Conservation (phyloP, 1,139 yeast genomes). For the Meyerozyma carpophila region DNA sequence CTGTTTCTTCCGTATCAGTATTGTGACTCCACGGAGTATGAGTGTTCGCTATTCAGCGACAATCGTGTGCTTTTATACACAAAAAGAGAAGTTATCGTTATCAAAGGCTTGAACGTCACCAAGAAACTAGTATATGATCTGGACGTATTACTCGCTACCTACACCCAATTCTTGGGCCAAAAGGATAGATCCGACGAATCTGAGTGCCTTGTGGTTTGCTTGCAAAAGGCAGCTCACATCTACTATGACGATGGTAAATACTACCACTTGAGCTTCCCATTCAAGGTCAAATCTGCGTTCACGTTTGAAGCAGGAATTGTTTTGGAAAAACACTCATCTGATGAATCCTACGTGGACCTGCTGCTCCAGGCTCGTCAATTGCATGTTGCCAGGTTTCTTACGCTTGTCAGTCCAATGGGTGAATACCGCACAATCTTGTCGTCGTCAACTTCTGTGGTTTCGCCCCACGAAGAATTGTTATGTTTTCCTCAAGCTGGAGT, state of each 20-base stretch:
- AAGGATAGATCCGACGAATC: conserved; percentile 1
- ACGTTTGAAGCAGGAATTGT: conserved; percentile 63
- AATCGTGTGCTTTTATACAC: conserved; percentile 26
- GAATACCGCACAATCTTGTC: conserved; percentile 66
- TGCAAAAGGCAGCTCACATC: conserved; percentile 47
- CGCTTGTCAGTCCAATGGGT: conserved; percentile 63
- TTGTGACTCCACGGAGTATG: conserved; percentile 12
- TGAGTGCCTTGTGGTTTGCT: conserved; percentile 44
- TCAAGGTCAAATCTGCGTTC: conserved; percentile 49
- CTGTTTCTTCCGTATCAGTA: conserved; percentile 11
- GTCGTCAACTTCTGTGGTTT: conserved; percentile 63
- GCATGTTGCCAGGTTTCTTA: conserved; percentile 44
- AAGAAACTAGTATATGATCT: conserved; percentile 47
- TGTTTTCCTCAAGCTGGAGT: conserved; percentile 41
- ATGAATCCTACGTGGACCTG: conserved; percentile 8
- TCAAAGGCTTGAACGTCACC: conserved; percentile 39
- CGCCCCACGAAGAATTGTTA: conserved; percentile 51
- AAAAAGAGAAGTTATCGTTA: conserved; percentile 16
- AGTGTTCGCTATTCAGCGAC: conserved; percentile 19
- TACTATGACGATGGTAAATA: conserved; percentile 56
- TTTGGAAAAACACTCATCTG: conserved; percentile 42
- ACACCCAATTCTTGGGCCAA: conserved; percentile 32
- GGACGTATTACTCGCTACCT: conserved; percentile 44
- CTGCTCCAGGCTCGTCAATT: conserved; percentile 18
- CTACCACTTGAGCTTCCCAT: conserved; percentile 60